Evolutionary conservation across 768 basidiomycete genomes (phyloP).

Genomic region (Trametes villosa): DNA sequence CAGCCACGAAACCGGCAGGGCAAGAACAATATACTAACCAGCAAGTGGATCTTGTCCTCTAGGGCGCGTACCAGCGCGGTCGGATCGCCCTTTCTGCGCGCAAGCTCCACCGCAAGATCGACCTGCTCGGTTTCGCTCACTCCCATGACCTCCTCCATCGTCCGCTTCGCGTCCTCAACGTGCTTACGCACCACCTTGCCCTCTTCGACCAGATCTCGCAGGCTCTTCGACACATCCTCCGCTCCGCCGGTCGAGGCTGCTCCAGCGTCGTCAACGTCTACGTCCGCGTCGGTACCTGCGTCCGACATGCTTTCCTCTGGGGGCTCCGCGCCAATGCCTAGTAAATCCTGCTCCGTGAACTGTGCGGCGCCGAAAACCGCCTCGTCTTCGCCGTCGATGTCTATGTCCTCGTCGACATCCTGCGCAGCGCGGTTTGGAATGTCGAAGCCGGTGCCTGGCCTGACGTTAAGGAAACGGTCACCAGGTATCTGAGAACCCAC

Average conservation of each 20-base stretch:
- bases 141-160: constrained; percentile 46
- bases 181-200: constrained; percentile 42
- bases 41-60: constrained; percentile 61
- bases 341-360: constrained; percentile 75
- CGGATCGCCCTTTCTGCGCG: constrained; percentile 53
- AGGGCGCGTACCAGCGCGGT: constrained; percentile 56
- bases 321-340: constrained; percentile 37
- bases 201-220: constrained; percentile 58
- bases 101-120: constrained; percentile 48
- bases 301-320: constrained; percentile 1
- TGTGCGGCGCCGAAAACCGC: constrained; percentile 69
- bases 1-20: neutral
- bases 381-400: constrained; percentile 79
- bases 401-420: constrained; percentile 81
- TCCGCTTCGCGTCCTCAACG: constrained; percentile 35
- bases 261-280: constrained; percentile 43
- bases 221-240: constrained; percentile 34
- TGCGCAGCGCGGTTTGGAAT: constrained; percentile 56
- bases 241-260: constrained; percentile 33
- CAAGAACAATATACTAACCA: constrained; percentile 45
- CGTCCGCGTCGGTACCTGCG: constrained; percentile 37
- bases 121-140: constrained; percentile 38
- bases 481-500: constrained; percentile 15
- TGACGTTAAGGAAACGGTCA: neutral
- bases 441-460: constrained; percentile 73